phyloP scores from a whole-genome alignment of 2,329 filamentous ascomycete genomes.

The Ceratocystis destructans region DNA sequence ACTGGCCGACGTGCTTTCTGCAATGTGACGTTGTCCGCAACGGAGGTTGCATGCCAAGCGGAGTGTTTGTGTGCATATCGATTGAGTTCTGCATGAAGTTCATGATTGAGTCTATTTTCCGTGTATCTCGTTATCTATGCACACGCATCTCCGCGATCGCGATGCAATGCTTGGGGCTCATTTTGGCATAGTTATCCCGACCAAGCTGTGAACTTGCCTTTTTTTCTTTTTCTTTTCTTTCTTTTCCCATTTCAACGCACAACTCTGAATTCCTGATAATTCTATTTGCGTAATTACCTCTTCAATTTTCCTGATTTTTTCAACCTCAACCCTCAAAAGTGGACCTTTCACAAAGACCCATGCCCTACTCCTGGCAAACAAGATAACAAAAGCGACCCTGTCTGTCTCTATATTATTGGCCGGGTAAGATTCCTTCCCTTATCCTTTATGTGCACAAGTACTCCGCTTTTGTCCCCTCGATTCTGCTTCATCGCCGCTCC shows the following conservation, averaged over 20 bases:
- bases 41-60: not conserved
- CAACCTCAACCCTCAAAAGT: not conserved
- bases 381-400: not conserved
- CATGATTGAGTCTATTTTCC: not conserved
- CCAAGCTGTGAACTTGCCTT: not conserved
- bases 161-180: not conserved
- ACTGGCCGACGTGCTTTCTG: not conserved
- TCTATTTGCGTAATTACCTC: not conserved
- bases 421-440: not conserved
- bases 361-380: not conserved
- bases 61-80: conserved; percentile 1
- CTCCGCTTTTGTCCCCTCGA: not conserved
- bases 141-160: no score
- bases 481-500: not conserved
- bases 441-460: not conserved
- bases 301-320: not conserved
- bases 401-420: not conserved
- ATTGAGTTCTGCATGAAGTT: no score
- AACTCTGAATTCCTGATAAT: not conserved
- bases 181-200: not conserved
- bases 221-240: not conserved
- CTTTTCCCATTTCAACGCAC: not conserved
- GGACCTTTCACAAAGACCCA: not conserved
- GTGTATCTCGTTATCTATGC: not conserved
- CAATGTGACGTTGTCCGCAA: conserved; percentile 1